Percentiles rank a stretch among this genome's conserved stretches.
These are phyloP conservation scores for Yamadazyma jaroonii DNA, from an alignment of 1,139 yeast genomes.

Conservation along the genomic window DNA sequence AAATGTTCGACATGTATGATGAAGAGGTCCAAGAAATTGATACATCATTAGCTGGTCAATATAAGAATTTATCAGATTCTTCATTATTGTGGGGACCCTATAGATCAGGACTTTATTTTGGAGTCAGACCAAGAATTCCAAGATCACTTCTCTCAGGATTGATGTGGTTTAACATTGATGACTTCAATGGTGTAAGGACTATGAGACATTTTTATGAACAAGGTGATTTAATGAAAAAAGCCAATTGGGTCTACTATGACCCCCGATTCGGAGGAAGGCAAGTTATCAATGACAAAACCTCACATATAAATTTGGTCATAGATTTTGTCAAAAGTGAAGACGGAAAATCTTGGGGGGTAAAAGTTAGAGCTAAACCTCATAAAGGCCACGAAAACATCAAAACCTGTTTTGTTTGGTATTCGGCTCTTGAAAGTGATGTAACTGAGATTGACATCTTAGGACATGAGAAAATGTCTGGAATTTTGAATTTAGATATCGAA, in stretches of 20 bases:
- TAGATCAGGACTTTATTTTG: slow-evolving; percentile 81
- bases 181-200: slow-evolving; percentile 51
- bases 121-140: slow-evolving; percentile 80
- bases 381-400: slow-evolving; percentile 46
- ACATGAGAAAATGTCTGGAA: slow-evolving; percentile 25
- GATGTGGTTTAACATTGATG: slow-evolving; percentile 82
- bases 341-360: slow-evolving; percentile 76
- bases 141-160: slow-evolving; percentile 76
- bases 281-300: slow-evolving; percentile 63
- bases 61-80: slow-evolving; percentile 27
- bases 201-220: slow-evolving; percentile 84
- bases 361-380: slow-evolving; percentile 61
- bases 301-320: slow-evolving; percentile 60
- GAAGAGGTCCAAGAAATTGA: slow-evolving; percentile 7
- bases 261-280: slow-evolving; percentile 88
- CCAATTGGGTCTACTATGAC: slow-evolving; percentile 86
- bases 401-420: slow-evolving; percentile 73
- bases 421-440: slow-evolving; percentile 63
- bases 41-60: slow-evolving; percentile 19
- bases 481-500: slow-evolving; percentile 29
- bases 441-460: slow-evolving; percentile 15
- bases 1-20: slow-evolving; percentile 6
- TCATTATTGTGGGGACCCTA: slow-evolving; percentile 85
- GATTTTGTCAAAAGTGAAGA: slow-evolving; percentile 75
- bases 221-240: slow-evolving; percentile 65